Percentiles rank a stretch among this genome's conserved stretches.
Evolutionary conservation across 179 eudicot genomes (phyloP).

Genomic region (Actinidia polygama): DNA sequence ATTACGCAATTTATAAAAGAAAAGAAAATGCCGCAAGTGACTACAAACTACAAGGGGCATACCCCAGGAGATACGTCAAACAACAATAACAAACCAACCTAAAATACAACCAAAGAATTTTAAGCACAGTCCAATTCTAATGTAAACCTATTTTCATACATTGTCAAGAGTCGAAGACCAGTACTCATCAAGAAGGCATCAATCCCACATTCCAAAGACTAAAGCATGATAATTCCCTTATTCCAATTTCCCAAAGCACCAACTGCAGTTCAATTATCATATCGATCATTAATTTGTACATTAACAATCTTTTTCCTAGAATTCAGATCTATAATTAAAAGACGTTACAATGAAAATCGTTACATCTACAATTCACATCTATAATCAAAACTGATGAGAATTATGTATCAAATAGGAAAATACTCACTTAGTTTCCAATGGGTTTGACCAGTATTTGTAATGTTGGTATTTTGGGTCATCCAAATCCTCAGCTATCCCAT

Average conservation of each 20-base stretch:
- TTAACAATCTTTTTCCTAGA: background rate
- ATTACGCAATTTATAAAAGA: too few species aligned
- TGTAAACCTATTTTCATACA: too few species aligned
- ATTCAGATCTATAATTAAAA: background rate
- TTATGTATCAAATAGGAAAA: background rate
- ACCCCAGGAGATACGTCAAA: too few species aligned
- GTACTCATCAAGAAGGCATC: background rate
- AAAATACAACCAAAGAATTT: too few species aligned
- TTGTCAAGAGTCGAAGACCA: too few species aligned
- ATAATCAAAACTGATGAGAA: background rate
- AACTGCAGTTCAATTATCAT: background rate
- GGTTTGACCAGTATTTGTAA: constrained; percentile 91
- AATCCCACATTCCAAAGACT: background rate
- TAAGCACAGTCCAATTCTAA: too few species aligned
- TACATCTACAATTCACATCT: too few species aligned
- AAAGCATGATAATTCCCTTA: background rate
- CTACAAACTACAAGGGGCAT: too few species aligned
- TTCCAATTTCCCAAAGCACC: background rate
- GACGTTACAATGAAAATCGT: background rate
- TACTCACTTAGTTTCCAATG: constrained; percentile 83
- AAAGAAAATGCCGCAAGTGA: too few species aligned
- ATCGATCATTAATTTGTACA: background rate
- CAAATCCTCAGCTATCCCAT: constrained; percentile 90
- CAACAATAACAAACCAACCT: too few species aligned
- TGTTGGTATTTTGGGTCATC: constrained; percentile 79